Evolutionary conservation across 345 rosid genomes (phyloP).

Genomic region (Arabidopsis thaliana): DNA sequence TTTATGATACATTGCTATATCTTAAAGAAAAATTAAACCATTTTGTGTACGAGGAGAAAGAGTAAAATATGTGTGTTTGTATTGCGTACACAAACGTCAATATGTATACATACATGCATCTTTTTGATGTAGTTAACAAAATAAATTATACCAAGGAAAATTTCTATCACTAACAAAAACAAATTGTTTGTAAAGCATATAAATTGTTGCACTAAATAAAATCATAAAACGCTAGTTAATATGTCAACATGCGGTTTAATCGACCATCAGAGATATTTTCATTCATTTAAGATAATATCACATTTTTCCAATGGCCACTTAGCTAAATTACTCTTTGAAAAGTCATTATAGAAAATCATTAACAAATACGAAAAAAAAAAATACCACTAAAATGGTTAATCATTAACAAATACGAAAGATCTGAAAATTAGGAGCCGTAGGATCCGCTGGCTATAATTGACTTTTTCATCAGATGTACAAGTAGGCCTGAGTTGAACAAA

Average conservation of each 20-base stretch:
- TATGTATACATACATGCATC: conserved; percentile 32
- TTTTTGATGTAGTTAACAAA: background rate
- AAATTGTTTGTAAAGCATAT: too few relatives aligned
- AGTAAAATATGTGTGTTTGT: conserved; percentile 18
- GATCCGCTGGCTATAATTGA: conserved; percentile 35
- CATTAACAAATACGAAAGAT: background rate
- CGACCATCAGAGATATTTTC: background rate
- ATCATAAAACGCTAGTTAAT: background rate
- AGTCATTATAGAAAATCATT: background rate
- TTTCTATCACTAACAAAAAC: background rate
- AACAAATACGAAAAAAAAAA: background rate
- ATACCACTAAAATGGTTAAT: background rate
- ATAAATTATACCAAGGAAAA: background rate
- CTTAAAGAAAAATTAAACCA: conserved; percentile 24
- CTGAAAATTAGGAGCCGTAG: background rate
- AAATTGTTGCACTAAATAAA: background rate
- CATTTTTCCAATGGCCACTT: background rate
- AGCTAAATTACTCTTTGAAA: background rate
- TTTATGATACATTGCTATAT: conserved; percentile 20
- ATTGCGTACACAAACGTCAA: conserved; percentile 35
- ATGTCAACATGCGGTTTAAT: background rate
- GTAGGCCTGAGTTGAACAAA: conserved; percentile 7
- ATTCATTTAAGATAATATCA: background rate
- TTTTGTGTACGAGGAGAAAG: background rate
- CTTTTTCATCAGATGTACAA: background rate